phyloP scores from a whole-genome alignment of 768 basidiomycete genomes.

The Lactifluus piperatus region DNA sequence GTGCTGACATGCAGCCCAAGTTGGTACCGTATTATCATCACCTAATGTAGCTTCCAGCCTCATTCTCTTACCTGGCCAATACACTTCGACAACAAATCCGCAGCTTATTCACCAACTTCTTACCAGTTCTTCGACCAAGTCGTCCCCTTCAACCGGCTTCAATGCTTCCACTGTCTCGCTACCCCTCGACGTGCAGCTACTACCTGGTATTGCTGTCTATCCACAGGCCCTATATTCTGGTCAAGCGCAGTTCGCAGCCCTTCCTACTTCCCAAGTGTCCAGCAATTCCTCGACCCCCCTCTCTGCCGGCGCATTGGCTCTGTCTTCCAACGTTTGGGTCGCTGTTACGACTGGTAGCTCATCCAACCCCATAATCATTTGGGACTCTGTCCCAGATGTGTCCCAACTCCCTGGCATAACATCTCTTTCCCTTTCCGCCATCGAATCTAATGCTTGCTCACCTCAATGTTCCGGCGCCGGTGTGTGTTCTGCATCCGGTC shows the following conservation, averaged over 20 bases:
- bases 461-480: slow-evolving; percentile 68
- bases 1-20: slow-evolving; percentile 30
- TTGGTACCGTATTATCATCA: slow-evolving; percentile 59
- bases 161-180: slow-evolving; percentile 47
- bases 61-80: slow-evolving; percentile 70
- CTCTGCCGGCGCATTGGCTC: slow-evolving; percentile 49
- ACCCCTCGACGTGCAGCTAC: slow-evolving; percentile 58
- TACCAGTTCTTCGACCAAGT: slow-evolving; percentile 52
- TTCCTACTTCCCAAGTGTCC: slow-evolving; percentile 41
- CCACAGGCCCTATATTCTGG: slow-evolving; percentile 56
- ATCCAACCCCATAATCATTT: slow-evolving; percentile 54
- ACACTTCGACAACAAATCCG: slow-evolving; percentile 62
- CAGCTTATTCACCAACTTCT: slow-evolving; percentile 60
- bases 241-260: slow-evolving; percentile 46
- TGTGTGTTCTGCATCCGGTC: slow-evolving; percentile 60
- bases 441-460: slow-evolving; percentile 69
- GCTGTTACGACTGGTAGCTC: slow-evolving; percentile 47
- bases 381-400: slow-evolving; percentile 73
- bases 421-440: slow-evolving; percentile 52
- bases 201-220: slow-evolving; percentile 63
- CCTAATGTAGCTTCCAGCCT: slow-evolving; percentile 43
- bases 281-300: slow-evolving; percentile 36
- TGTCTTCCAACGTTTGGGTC: slow-evolving; percentile 64
- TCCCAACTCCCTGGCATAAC: slow-evolving; percentile 50
- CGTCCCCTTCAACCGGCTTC: slow-evolving; percentile 57